Base-by-base conservation (phyloP, 371 early-diverging fungal species). In the Nosema granulosis region DNA sequence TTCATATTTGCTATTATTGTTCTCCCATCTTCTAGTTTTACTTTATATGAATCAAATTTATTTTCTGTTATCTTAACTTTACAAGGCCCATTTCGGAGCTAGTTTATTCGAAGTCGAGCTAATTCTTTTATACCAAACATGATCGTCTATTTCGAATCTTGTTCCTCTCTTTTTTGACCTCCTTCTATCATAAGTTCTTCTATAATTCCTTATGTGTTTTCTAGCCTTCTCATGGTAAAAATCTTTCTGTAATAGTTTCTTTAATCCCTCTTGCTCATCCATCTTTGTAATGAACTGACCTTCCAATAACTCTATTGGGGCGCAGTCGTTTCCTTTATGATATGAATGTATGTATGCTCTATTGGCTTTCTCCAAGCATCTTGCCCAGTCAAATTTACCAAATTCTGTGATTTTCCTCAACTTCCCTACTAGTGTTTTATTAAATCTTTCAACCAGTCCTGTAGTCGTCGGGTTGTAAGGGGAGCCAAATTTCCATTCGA, bases 391-490 rank as follows among this genome's bases (percentile, higher is more conserved):
- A 34, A 34, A 31, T 31, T 68, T 29, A 20, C 68, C 22, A 61
- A 6, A 68, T 4, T 68, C 51, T 3, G 31, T 49, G 3, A 61
- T 18, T 61, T 70, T 70, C 62, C 26, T 63, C 22, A 54, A 3
- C 9, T 20, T 9, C 3, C 22, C 54, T 3, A 54, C 20, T 35
- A 63, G 6, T 63, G 62, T 51, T 20, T 63, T 11, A 24, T 70
- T 70, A 32, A 61, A 6, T 22, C 70, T 1, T 61, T 70, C 70
- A 2, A 61, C 34, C 11, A 56, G 16, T 12, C 71, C 62, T 9
- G 29, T 56, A 1, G 71, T 65, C 2, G 2, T 31, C 3, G 63
- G 63, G 1, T 63, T 31, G 28, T 63, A 63, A 1, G 63, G 63
- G 11, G 71, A 71, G 13, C 35, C 26, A 71, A 6, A 32, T n/a